These are phyloP conservation scores for Umbelopsis sp. DNA, from an alignment of 192 early-diverging fungal species.

Conservation along the genomic window DNA sequence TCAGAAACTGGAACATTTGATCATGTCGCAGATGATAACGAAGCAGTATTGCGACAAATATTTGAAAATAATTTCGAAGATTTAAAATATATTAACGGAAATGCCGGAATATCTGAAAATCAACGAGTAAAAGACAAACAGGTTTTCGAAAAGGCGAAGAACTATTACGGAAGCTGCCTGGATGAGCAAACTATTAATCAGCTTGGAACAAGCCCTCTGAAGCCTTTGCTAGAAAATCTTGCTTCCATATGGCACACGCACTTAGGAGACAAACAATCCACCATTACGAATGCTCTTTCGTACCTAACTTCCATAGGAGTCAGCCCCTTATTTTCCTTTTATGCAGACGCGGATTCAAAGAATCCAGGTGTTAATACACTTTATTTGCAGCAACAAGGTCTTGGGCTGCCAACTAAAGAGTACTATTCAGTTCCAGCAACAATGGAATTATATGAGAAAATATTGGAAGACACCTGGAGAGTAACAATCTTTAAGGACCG, in stretches of 20 bases:
- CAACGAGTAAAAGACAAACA: constrained; percentile 44
- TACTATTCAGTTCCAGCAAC: constrained; percentile 61
- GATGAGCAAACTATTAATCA: constrained; percentile 42
- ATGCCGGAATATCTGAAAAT: constrained; percentile 26
- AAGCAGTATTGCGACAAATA: constrained; percentile 49
- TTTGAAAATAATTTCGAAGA: constrained; percentile 50
- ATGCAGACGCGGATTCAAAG: constrained; percentile 58
- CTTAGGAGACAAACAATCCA: background rate
- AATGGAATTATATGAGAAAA: constrained; percentile 43
- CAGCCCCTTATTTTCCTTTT: constrained; percentile 48
- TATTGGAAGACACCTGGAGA: constrained; percentile 46
- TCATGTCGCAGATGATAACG: constrained; percentile 23
- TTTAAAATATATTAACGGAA: constrained; percentile 10
- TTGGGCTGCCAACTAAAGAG: constrained; percentile 67
- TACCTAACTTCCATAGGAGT: background rate
- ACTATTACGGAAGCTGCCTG: constrained; percentile 60
- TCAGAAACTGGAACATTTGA: constrained; percentile 30
- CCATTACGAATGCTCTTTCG: constrained; percentile 6
- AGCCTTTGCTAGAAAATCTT: constrained; percentile 38
- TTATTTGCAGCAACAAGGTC: constrained; percentile 48
- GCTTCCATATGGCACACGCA: constrained; percentile 30
- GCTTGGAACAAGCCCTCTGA: constrained; percentile 45
- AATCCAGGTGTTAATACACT: constrained; percentile 58
- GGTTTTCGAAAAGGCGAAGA: constrained; percentile 59
- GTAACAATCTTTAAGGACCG: constrained; percentile 35